Percentiles rank a stretch among this genome's conserved stretches.
Evolutionary conservation across 768 basidiomycete species (phyloP).

Genomic region (Mycena polygramma): DNA sequence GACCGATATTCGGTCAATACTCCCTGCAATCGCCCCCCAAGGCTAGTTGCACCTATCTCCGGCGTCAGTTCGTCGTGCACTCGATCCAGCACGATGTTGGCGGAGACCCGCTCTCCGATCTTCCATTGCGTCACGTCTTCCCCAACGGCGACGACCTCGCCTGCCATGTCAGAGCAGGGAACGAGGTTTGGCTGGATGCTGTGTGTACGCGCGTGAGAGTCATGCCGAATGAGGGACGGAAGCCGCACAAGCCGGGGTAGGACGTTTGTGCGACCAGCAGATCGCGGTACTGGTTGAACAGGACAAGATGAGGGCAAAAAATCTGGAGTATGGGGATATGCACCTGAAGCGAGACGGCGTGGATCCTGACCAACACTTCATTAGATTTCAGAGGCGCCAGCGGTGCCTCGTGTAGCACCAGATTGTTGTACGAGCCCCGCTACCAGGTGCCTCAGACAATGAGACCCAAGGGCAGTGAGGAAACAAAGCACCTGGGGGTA

Average conservation of each 20-base stretch:
- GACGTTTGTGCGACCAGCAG: slow-evolving; percentile 53
- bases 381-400: slow-evolving; percentile 19
- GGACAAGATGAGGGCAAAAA: not conserved
- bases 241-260: slow-evolving; percentile 51
- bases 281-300: slow-evolving; percentile 59
- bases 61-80: slow-evolving; percentile 55
- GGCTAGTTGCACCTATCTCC: slow-evolving; percentile 46
- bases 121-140: slow-evolving; percentile 62
- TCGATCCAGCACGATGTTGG: slow-evolving; percentile 66
- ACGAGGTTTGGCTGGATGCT: slow-evolving; percentile 44
- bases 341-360: slow-evolving; percentile 69
- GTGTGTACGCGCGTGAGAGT: not conserved
- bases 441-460: not conserved
- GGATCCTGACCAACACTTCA: slow-evolving; percentile 68
- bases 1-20: slow-evolving; percentile 67
- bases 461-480: not conserved
- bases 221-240: not conserved
- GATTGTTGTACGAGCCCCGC: not conserved
- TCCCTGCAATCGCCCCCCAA: slow-evolving; percentile 65
- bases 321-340: not conserved
- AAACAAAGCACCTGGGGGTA: not conserved
- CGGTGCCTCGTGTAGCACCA: not conserved
- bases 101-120: slow-evolving; percentile 66
- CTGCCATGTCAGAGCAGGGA: slow-evolving; percentile 66
- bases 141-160: slow-evolving; percentile 65